These are phyloP conservation scores for Fagopyrum tataricum DNA, from an alignment of 148 eudicot species.

Conservation along the genomic window DNA sequence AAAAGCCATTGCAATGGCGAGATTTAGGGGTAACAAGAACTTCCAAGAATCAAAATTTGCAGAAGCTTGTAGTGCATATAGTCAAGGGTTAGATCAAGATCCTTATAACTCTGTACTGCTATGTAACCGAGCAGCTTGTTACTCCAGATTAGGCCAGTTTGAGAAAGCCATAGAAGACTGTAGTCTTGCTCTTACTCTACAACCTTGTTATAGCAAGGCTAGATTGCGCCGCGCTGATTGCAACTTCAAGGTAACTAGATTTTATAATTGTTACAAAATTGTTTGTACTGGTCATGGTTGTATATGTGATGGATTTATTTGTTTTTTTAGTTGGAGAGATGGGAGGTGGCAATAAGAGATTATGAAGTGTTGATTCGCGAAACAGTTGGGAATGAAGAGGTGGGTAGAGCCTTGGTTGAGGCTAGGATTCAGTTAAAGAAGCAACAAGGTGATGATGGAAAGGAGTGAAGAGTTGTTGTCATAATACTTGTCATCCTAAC, in stretches of 20 bases:
- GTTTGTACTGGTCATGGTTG: neutral
- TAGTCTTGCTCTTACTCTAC: constrained; percentile 40
- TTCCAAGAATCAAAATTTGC: constrained; percentile 36
- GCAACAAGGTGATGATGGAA: constrained; percentile 8
- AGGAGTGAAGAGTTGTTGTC: neutral
- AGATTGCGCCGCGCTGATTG: constrained; percentile 65
- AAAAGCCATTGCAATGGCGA: constrained; percentile 33
- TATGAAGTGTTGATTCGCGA: constrained; percentile 54
- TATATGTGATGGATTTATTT: neutral
- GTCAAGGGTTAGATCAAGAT: constrained; percentile 54
- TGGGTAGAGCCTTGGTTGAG: constrained; percentile 33
- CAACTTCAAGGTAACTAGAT: constrained; percentile 25
- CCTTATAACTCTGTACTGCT: constrained; percentile 48
- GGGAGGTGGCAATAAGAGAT: constrained; percentile 63
- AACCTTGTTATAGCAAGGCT: constrained; percentile 62
- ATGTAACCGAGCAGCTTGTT: constrained; percentile 68
- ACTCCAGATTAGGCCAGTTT: constrained; percentile 46
- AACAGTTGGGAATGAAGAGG: constrained; percentile 44
- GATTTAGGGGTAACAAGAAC: constrained; percentile 47
- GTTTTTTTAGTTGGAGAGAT: constrained; percentile 33
- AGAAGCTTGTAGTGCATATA: constrained; percentile 48
- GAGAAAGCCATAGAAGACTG: constrained; percentile 70
- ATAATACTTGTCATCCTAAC: neutral
- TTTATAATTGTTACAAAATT: neutral
- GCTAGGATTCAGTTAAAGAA: constrained; percentile 13